These are phyloP conservation scores for Fusarium sp. DNA, from an alignment of 2,329 filamentous ascomycete species.

Conservation along the genomic window DNA sequence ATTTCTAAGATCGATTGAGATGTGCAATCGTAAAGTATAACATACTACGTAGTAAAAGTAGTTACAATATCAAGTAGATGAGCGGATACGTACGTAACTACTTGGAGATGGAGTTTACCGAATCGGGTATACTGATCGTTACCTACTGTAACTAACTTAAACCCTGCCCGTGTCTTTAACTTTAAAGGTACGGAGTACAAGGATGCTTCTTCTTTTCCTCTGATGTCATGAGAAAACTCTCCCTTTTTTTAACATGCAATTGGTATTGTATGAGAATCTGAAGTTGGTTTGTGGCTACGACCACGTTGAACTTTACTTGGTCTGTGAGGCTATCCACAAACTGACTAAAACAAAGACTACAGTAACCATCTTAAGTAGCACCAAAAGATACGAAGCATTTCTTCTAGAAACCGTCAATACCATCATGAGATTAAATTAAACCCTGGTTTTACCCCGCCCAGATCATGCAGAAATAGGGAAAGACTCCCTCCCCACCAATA, in stretches of 20 bases:
- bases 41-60: not conserved
- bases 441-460: no score
- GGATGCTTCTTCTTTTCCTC: not conserved
- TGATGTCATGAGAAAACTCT: not conserved
- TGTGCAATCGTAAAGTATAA: not conserved
- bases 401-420: no score
- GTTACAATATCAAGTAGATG: constrained; percentile 1
- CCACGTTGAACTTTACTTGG: not conserved
- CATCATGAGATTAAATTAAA: no score
- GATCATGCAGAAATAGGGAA: constrained; percentile 8
- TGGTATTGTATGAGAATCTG: not conserved
- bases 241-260: no score
- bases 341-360: not conserved
- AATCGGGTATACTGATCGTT: constrained; percentile 42
- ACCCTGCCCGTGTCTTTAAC: not conserved
- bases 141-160: not conserved
- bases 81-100: not conserved
- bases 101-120: constrained; percentile 21
- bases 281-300: not conserved
- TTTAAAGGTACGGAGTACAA: not conserved
- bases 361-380: no score
- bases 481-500: constrained; percentile 14
- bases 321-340: constrained; percentile 4
- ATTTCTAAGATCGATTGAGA: no score
- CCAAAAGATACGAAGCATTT: no score